These are phyloP conservation scores for Fusarium pseudocircinatum DNA, from an alignment of 2,329 filamentous ascomycete species.

Conservation along the genomic window DNA sequence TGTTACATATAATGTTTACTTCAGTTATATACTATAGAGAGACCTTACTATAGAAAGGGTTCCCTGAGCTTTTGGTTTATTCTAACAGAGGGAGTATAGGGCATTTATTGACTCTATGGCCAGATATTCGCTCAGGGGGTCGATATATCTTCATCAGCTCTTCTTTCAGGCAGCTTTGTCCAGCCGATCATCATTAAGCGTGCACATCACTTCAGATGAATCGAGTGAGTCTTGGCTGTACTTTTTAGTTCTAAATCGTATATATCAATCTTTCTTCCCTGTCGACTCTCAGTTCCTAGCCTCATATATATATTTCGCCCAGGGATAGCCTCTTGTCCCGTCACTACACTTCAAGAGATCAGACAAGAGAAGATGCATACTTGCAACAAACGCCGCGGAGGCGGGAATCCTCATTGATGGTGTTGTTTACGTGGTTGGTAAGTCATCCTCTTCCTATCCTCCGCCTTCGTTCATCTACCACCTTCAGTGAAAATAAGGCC, in stretches of 20 bases:
- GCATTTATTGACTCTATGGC: too few species aligned
- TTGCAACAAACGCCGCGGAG: neutral
- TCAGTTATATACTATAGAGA: too few species aligned
- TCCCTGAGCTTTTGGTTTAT: too few species aligned
- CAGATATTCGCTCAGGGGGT: too few species aligned
- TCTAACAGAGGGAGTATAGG: too few species aligned
- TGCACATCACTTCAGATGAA: neutral
- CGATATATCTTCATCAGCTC: too few species aligned
- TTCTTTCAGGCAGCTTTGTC: neutral
- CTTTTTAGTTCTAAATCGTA: neutral
- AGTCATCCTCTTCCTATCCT: neutral
- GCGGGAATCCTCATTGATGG: rapidly evolving
- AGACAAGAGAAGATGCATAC: neutral
- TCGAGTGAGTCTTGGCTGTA: rapidly evolving
- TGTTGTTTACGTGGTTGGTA: neutral
- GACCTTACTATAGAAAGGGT: too few species aligned
- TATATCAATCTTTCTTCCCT: neutral
- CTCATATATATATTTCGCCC: rapidly evolving
- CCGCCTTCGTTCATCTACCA: neutral
- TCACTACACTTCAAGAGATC: neutral
- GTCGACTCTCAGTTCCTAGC: neutral
- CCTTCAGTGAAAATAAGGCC: neutral
- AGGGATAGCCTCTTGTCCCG: neutral
- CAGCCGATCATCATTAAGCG: neutral
- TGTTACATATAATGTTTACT: too few species aligned